phyloP scores from a whole-genome alignment of 352 stramenopile species.

The Globisporangium nodosum region DNA sequence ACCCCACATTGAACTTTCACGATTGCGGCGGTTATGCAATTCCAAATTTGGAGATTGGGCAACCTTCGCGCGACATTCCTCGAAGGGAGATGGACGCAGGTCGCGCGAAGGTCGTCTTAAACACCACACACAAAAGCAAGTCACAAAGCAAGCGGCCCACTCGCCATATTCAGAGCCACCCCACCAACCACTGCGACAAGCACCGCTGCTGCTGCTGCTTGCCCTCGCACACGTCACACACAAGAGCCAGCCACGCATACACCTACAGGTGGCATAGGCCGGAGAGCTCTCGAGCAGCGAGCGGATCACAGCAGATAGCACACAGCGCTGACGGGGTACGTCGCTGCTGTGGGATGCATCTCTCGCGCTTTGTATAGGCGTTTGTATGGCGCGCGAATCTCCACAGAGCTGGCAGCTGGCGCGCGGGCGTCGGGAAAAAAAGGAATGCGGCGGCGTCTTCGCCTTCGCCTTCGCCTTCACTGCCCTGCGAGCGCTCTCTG shows the following conservation, averaged over 20 bases:
- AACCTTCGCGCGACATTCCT: too few species aligned
- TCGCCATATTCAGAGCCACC: background rate
- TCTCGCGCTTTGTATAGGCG: slow-evolving; percentile 10
- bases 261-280: too few species aligned
- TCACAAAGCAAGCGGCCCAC: background rate
- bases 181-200: background rate
- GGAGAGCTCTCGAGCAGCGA: too few species aligned
- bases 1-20: too few species aligned
- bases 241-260: too few species aligned
- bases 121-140: too few species aligned
- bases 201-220: too few species aligned
- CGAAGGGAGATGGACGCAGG: too few species aligned
- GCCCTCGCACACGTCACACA: too few species aligned
- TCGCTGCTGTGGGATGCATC: background rate
- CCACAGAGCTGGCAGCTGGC: slow-evolving; percentile 3
- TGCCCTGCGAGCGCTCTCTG: background rate
- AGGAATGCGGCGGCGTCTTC: slow-evolving; percentile 6
- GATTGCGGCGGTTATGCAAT: too few species aligned
- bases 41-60: too few species aligned
- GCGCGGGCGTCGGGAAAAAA: slow-evolving; percentile 5
- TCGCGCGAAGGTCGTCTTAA: too few species aligned
- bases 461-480: background rate
- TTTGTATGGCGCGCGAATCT: slow-evolving; percentile 22
- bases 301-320: background rate
- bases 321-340: background rate